These are phyloP conservation scores for Forsythia viridissima DNA, from an alignment of 257 asterid genomes.

Conservation along the genomic window DNA sequence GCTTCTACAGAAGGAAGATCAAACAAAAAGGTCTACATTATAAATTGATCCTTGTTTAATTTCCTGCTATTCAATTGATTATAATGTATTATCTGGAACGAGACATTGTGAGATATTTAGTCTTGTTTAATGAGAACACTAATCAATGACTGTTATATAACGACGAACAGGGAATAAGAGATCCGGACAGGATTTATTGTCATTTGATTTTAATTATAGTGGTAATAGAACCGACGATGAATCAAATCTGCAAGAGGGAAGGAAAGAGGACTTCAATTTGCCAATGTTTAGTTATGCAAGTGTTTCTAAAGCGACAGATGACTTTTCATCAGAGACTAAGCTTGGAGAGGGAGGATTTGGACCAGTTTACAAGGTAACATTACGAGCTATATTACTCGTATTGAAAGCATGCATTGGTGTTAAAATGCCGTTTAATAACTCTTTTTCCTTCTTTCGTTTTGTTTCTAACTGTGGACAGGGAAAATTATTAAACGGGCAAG, in stretches of 20 bases:
- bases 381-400: neutral
- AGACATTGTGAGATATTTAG: too few species aligned
- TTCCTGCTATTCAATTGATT: neutral
- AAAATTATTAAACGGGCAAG: slow-evolving; percentile 34
- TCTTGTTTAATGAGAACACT: neutral
- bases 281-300: slow-evolving; percentile 47
- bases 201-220: slow-evolving; percentile 33
- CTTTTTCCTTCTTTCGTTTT: neutral
- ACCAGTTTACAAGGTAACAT: slow-evolving; percentile 56
- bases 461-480: slow-evolving; percentile 33
- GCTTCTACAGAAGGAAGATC: slow-evolving; percentile 30
- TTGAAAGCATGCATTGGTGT: neutral
- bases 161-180: slow-evolving; percentile 31
- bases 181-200: slow-evolving; percentile 36
- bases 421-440: neutral
- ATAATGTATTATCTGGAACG: neutral
- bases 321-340: slow-evolving; percentile 42
- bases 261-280: slow-evolving; percentile 29
- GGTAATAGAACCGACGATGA: slow-evolving; percentile 17
- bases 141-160: neutral
- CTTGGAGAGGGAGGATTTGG: slow-evolving; percentile 67
- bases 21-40: slow-evolving; percentile 29
- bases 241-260: slow-evolving; percentile 11
- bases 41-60: neutral
- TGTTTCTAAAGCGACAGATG: slow-evolving; percentile 45